These are phyloP conservation scores for Endothia cerciana DNA, from an alignment of 2,329 filamentous ascomycete genomes.

Conservation along the genomic window DNA sequence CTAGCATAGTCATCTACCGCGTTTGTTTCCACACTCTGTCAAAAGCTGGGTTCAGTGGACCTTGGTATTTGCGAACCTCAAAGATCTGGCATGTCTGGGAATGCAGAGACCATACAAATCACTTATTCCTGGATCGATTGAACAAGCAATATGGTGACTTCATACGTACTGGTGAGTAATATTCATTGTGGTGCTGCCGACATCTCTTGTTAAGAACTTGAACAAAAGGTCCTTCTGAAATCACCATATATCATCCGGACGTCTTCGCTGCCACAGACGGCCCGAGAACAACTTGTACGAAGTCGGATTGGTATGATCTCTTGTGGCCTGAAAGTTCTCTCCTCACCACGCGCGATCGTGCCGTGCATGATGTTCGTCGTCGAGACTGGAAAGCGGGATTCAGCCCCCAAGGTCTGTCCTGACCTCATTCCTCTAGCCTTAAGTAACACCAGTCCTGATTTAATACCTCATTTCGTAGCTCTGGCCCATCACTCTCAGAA, in stretches of 20 bases:
- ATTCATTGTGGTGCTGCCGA: background rate
- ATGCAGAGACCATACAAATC: constrained; percentile 33
- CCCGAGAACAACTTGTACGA: constrained; percentile 33
- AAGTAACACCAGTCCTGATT: background rate
- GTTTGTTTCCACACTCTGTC: background rate
- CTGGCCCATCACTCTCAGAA: background rate
- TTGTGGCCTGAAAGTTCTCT: constrained; percentile 31
- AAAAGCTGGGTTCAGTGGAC: background rate
- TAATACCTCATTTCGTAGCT: background rate
- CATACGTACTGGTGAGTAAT: constrained; percentile 34
- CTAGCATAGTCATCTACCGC: background rate
- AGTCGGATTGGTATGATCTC: constrained; percentile 37
- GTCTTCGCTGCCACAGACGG: constrained; percentile 34
- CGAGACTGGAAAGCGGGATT: background rate
- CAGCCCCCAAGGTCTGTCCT: background rate
- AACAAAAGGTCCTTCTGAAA: constrained; percentile 25
- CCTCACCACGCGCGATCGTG: constrained; percentile 32
- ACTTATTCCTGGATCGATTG: constrained; percentile 32
- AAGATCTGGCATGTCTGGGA: constrained; percentile 43
- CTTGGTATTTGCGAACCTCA: background rate
- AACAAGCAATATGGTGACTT: constrained; percentile 34
- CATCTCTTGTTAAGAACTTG: background rate
- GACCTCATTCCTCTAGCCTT: background rate
- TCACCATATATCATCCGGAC: constrained; percentile 35
- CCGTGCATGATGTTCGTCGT: constrained; percentile 30